phyloP scores from a whole-genome alignment of 352 stramenopile genomes.

The Saprolegnia diclina region DNA sequence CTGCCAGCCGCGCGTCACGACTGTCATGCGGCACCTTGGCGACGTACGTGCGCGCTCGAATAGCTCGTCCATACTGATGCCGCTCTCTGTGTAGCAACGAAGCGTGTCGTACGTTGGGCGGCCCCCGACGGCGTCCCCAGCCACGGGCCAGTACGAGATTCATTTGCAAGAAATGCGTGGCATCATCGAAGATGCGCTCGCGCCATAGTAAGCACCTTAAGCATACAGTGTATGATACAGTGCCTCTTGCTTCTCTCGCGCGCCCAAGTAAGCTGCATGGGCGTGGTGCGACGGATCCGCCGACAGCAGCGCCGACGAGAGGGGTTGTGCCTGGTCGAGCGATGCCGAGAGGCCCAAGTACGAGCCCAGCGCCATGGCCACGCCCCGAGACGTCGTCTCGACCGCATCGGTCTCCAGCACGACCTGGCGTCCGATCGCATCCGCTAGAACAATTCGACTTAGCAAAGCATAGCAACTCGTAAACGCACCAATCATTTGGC shows the following conservation, averaged over 20 bases:
- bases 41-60: slow-evolving; percentile 36
- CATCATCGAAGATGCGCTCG: slow-evolving; percentile 86
- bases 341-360: slow-evolving; percentile 51
- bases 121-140: slow-evolving; percentile 90
- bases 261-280: slow-evolving; percentile 55
- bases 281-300: slow-evolving; percentile 41
- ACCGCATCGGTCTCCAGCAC: slow-evolving; percentile 50
- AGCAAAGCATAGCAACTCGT: neutral
- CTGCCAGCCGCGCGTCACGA: slow-evolving; percentile 89
- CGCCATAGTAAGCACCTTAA: slow-evolving; percentile 31
- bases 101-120: slow-evolving; percentile 91
- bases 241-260: slow-evolving; percentile 58
- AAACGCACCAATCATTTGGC: slow-evolving; percentile 61
- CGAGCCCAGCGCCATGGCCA: slow-evolving; percentile 64
- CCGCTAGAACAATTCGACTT: slow-evolving; percentile 32
- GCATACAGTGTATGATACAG: slow-evolving; percentile 65
- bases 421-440: slow-evolving; percentile 69
- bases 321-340: slow-evolving; percentile 35
- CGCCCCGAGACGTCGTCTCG: slow-evolving; percentile 80
- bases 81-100: slow-evolving; percentile 5
- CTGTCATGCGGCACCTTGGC: slow-evolving; percentile 82
- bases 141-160: slow-evolving; percentile 93
- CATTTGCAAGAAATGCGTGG: slow-evolving; percentile 91
- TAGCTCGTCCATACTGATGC: neutral
- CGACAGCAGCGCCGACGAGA: slow-evolving; percentile 34